phyloP scores from a whole-genome alignment of 257 asterid species.

The Solanum phureja region DNA sequence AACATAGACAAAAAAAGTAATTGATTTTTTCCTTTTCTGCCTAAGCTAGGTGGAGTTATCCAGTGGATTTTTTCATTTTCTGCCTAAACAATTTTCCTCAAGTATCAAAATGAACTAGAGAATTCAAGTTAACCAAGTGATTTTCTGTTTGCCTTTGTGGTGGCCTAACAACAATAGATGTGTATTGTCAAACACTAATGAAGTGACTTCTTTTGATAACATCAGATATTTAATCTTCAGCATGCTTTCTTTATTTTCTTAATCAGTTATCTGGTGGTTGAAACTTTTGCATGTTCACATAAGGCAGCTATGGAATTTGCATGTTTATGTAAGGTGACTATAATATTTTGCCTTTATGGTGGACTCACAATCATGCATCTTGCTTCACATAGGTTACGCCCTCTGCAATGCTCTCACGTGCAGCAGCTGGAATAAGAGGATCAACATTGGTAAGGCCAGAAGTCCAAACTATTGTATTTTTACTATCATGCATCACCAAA shows the following conservation, averaged over 20 bases:
- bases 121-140: background rate
- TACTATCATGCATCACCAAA: background rate
- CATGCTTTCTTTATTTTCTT: background rate
- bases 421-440: slow-evolving; percentile 97
- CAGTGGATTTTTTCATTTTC: background rate
- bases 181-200: background rate
- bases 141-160: background rate
- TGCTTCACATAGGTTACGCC: slow-evolving; percentile 70
- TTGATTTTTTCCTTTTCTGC: background rate
- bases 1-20: background rate
- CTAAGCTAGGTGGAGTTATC: background rate
- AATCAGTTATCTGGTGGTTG: background rate
- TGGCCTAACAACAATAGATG: background rate
- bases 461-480: background rate
- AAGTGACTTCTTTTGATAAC: background rate
- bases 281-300: background rate
- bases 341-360: background rate
- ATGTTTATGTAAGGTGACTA: background rate
- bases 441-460: slow-evolving; percentile 65
- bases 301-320: background rate
- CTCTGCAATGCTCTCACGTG: slow-evolving; percentile 84
- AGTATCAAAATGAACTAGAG: background rate
- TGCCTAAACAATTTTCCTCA: background rate
- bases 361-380: background rate
- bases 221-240: background rate